Evolutionary conservation across 768 basidiomycete genomes (phyloP), one percentile per base, ranked within the genome.

Genomic region (Suillus brevipes): DNA sequence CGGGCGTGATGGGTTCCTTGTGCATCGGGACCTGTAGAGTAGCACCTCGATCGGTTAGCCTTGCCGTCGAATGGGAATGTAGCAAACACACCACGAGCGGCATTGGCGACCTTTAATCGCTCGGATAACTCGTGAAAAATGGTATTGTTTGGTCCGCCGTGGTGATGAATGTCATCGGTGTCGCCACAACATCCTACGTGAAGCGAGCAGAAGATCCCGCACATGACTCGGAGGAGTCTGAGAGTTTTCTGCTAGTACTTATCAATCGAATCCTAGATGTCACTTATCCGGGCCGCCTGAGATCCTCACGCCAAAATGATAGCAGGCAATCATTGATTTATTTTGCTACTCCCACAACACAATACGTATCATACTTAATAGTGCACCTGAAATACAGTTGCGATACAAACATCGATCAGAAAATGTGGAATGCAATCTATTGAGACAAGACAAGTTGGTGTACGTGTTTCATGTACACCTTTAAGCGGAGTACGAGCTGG

Each of bases 401-500:
- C 28, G 42, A 50, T 66, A 60, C 58, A 59, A 60, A 45, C 45
- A 18, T 52, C 42, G 47, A 59, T 38, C 49, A 25, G 40, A 28
- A 58, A 36, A 64, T 34, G 64, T 53, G 56, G 31, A 64, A 59
- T 55, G 55, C 36, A 71, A 64, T 74, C 72, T 70, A 71, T 62
- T 60, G 50, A 45, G 37, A 68, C 62, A 68, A 16, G 61, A 1
- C 55, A 42, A 55, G n/a, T 58, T 63, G 37, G 40, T 25, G 34
- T 60, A 59, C 47, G 57, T 37, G 25, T 38, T 59, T 53, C 40
- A 36, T 63, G 18, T n/a, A 45, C 49, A 57, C 53, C 38, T 67
- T 79, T 82, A 90, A 66, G 87, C 89, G 70, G 80, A 80, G 85
- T 99, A 99, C 60, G 90, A 88, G 67, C 87, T 89, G 45, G 95